Base-by-base conservation (phyloP, 768 basidiomycete species). In the Termitomyces sp. region DNA sequence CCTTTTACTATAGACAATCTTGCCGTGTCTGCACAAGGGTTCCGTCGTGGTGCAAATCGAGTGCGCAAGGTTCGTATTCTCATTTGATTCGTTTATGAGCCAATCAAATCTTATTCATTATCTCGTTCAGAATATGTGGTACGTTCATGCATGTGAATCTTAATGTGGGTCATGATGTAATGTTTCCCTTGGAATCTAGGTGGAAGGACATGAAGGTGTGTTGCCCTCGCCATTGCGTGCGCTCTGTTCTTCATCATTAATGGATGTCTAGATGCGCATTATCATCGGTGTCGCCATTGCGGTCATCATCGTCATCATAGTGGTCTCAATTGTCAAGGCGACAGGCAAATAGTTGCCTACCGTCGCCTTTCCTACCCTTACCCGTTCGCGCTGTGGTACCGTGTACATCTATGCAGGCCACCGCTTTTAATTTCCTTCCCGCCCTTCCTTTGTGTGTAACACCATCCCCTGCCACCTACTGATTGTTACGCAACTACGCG, bases 1-100 rank as follows among this genome's bases (percentile, higher is more conserved):
- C 44, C 57, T 20, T 16, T 36, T 6, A 46, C 15, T 57, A 45
- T 55, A 97, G 97, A 99, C 77, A 97, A 90, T 72, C 85, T 99
- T 59, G 96, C 97, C 35, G 92, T 96, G 45, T 97, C 95, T 28
- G 97, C 97, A n/a, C 96, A 99, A 79, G 94, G 95, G 32, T 99
- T 99, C 87, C 89, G 95, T 64, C 85, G 94, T 65, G 96, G 97
- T 66, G 97, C 97, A 56, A 98, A 98, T 79, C 84, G 93, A 63
- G 97, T 99, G 57, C 88, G 97, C 74, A 99, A 98, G 86, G 94
- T 95, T 70, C 66, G 86, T 81, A 28, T 40, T 50, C 59, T 18
- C 55, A 45, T 28, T 58, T 59, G 38, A 45, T 22, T 20, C 12
- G 3, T 32, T 32, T 15, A 7, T 55, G 40, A n/a, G 28, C 20